phyloP scores from a whole-genome alignment of 768 basidiomycete species.

The Agaricus blazei region DNA sequence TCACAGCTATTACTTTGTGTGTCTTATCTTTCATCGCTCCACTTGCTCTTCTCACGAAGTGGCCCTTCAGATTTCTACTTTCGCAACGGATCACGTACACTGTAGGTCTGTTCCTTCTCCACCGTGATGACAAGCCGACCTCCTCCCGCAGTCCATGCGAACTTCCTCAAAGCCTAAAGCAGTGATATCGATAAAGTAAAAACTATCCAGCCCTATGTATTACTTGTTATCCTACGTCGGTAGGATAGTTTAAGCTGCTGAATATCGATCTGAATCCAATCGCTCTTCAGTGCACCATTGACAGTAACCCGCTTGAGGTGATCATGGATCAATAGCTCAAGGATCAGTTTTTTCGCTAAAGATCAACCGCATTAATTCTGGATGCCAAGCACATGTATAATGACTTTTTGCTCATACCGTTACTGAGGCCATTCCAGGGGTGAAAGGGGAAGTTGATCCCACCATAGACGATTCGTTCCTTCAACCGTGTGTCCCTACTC shows the following conservation, averaged over 20 bases:
- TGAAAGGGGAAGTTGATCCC: slow-evolving; percentile 48
- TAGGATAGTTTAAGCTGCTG: slow-evolving; percentile 59
- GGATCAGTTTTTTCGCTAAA: slow-evolving; percentile 55
- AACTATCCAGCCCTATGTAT: slow-evolving; percentile 1
- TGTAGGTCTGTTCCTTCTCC: slow-evolving; percentile 46
- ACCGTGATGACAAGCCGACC: slow-evolving; percentile 10
- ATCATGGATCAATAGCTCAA: slow-evolving; percentile 56
- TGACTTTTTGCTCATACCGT: slow-evolving; percentile 40
- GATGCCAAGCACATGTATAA: too few species aligned
- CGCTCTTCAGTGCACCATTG: slow-evolving; percentile 49
- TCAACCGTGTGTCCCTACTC: slow-evolving; percentile 32
- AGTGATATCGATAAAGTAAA: neutral
- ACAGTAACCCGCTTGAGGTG: slow-evolving; percentile 59
- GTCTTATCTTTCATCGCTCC: slow-evolving; percentile 11
- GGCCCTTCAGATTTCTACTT: slow-evolving; percentile 71
- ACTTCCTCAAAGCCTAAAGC: slow-evolving; percentile 69
- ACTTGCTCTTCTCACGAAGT: neutral
- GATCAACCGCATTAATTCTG: neutral
- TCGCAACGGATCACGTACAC: slow-evolving; percentile 83
- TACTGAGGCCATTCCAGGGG: slow-evolving; percentile 51
- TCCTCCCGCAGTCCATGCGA: slow-evolving; percentile 66
- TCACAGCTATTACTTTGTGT: slow-evolving; percentile 83
- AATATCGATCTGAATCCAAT: slow-evolving; percentile 65
- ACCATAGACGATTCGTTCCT: slow-evolving; percentile 64
- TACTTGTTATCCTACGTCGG: slow-evolving; percentile 40